Base-by-base conservation (phyloP, 371 early-diverging fungal species). In the Circinella umbellata region DNA sequence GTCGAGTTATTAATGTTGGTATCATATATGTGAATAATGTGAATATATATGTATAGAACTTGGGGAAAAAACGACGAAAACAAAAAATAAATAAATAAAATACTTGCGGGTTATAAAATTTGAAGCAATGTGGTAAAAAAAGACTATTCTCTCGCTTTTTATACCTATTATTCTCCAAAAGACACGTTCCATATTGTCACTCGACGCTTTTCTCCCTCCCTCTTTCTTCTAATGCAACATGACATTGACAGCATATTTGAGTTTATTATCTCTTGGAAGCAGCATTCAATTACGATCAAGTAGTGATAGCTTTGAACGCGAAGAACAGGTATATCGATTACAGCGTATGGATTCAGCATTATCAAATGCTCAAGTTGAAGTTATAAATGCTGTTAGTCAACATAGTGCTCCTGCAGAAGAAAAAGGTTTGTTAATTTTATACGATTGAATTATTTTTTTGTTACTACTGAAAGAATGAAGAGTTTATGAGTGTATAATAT, bases 221-320 rank as follows among this genome's bases (percentile, higher is more conserved):
- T 42, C 42, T 6, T 9, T 1, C 42, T 9, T 11, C 51, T 51
- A 51, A 17, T 51, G 51, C 51, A n/a, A 51, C 68, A 82, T 82
- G 82, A 80, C 79, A 1, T 67, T 82, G 51, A 82, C 75, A 18
- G 80, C 77, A 3, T 82, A 80, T 61, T 63, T 82, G 36, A 71
- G 80, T 7, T 48, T 76, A 38, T 64, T 82, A 27, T 76, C 80
- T 0, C 69, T 78, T 2, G 82, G 82, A 47, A 75, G 76, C 48
- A 71, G 76, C 1, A 77, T 76, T 47, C 73, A 77, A 35, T 64
- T 55, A 9, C 69, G 75, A 36, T 64, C 59, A 17, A 69, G 55
- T 49, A 55, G 55, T 13, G 76, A 75, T 48, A 65, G 66, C 39
- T 70, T 68, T 42, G 66, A 66, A 57, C 64, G 39, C 35, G 78